Percentiles rank a stretch among this genome's conserved stretches.
Conservation (phyloP, 2,329 filamentous ascomycete genomes). For the Fusarium transvaalense region DNA sequence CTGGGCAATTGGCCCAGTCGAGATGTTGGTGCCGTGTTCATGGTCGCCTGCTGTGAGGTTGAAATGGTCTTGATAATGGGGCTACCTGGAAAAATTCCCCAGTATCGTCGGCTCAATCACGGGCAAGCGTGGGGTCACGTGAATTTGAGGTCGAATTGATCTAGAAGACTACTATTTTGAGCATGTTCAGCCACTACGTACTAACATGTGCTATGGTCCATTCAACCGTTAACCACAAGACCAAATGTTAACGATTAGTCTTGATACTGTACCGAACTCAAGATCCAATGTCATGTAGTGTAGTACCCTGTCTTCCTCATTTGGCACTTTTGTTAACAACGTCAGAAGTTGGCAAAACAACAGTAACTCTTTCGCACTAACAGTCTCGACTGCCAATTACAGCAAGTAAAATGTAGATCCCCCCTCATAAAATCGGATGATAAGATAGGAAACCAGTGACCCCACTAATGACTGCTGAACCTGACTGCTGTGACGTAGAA, state of each 20-base stretch:
- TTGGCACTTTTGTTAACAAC: background rate
- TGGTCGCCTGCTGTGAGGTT: conserved; percentile 48
- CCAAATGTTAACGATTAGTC: too few species aligned
- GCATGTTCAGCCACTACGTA: background rate
- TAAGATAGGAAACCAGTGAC: conserved; percentile 42
- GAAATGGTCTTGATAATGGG: conserved; percentile 38
- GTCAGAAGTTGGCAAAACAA: conserved; percentile 8
- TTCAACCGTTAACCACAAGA: background rate
- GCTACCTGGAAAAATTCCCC: conserved; percentile 38
- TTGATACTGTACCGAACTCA: too few species aligned
- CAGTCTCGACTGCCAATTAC: conserved; percentile 1
- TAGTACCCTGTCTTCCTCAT: background rate
- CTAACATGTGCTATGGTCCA: background rate
- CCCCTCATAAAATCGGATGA: conserved; percentile 17
- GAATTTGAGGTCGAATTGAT: background rate
- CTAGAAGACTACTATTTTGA: background rate
- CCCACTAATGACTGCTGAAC: conserved; percentile 33
- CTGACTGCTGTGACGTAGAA: conserved; percentile 53
- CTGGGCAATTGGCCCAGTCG: conserved; percentile 59
- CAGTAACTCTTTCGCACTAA: background rate
- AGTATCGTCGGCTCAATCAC: conserved; percentile 35
- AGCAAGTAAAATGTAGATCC: background rate
- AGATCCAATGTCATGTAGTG: background rate
- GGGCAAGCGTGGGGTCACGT: conserved; percentile 41
- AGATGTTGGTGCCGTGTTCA: conserved; percentile 54